Evolutionary conservation across 2,329 filamentous ascomycete species (phyloP), one percentile per base, ranked within the genome.

Genomic region (Colletotrichum sp.): DNA sequence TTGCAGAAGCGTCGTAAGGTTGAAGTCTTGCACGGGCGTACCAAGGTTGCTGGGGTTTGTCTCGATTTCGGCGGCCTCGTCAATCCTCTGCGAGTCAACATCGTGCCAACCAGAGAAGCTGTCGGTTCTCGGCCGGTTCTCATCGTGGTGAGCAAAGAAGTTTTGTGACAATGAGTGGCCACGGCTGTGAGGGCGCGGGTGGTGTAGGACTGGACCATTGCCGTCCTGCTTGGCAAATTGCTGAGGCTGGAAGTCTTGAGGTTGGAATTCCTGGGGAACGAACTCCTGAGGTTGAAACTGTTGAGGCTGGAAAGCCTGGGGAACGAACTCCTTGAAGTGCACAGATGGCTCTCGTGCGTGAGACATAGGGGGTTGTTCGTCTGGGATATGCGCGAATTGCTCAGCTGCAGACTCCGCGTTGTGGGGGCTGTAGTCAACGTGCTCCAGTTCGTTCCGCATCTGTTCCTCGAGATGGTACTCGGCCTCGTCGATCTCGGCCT

Each of bases 391-490:
- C 15, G 64, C 69, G 8, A 64, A 28, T 24, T 68, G 75, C 49
- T 76, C 55, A 15, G 36, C 71, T 76, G 75, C 70, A 81, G 81
- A 44, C 84, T 84, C 36, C 64, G 87, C 86, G 55, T 89, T 87
- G 66, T 93, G 92, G 3, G 93, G 93, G 80, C 92, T 95, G 81
- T 95, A 94, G 79, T 95, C 94, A 71, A 94, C 93, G 79, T 96
- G 93, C 76, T 96, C 94, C 65, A 96, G 88, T 80, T 96, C 93
- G 70, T 94, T 93, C 68, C 95, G 92, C 77, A 96, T 92, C 76
- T 95, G 93, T 82, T 96, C 92, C 82, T 96, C 95, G 77, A 97
- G 85, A 80, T 96, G 95, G 81, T 97, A 96, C 80, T 98, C 95
- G 6, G 95, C 93, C 81, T 96, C 94, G 66, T 97, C 94, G 72